Conservation (phyloP, 2,329 filamentous ascomycete species). For the Ceratocystis variospora region DNA sequence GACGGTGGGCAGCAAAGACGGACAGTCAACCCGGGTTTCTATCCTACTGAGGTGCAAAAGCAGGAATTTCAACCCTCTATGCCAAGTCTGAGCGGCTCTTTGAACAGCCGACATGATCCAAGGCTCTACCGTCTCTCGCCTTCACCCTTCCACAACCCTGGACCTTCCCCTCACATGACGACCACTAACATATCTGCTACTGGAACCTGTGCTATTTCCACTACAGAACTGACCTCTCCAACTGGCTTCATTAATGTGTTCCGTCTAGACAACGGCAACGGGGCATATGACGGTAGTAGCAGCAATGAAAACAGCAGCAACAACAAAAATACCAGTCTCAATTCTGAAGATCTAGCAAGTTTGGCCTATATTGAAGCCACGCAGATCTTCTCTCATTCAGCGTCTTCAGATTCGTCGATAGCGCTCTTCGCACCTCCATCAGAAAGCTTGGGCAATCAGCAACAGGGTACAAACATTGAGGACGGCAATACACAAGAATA, state of each 20-base stretch:
- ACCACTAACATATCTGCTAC: background rate
- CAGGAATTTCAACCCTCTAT: background rate
- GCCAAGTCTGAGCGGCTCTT: background rate
- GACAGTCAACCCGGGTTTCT: too few species aligned
- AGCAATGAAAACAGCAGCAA: background rate
- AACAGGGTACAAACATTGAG: background rate
- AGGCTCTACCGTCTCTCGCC: background rate
- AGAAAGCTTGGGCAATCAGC: background rate
- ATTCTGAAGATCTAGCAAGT: background rate
- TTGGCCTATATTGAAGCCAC: background rate
- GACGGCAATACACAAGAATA: background rate
- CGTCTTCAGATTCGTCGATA: background rate
- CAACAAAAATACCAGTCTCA: background rate
- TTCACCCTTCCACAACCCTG: background rate
- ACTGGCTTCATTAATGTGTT: background rate
- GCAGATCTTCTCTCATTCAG: background rate
- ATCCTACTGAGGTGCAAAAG: background rate
- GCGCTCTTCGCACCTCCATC: background rate
- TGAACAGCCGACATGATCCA: background rate
- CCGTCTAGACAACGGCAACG: background rate
- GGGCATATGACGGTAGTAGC: background rate
- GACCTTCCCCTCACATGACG: background rate
- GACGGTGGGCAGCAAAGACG: background rate
- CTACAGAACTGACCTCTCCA: background rate
- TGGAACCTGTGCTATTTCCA: background rate